Conservation (phyloP, 2,329 filamentous ascomycete genomes). For the Pyrenophora teres region DNA sequence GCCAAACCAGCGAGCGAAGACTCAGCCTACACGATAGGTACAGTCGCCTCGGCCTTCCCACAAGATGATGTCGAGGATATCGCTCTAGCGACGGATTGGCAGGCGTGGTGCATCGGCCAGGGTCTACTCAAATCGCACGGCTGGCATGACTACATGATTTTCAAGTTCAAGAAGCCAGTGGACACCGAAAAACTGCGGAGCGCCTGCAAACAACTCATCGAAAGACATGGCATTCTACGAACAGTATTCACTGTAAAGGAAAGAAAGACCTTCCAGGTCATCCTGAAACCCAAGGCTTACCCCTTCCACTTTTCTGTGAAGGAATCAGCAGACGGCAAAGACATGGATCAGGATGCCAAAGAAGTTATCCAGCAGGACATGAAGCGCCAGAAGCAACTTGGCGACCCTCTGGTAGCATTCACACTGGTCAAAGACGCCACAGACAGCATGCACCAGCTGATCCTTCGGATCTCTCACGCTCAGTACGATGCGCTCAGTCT, state of each 20-base stretch:
- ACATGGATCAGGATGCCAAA: not conserved
- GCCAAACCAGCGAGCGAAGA: not conserved
- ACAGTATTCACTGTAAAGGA: conserved; percentile 1
- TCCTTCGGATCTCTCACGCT: conserved; percentile 5
- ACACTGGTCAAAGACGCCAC: not conserved
- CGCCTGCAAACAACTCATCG: conserved; percentile 1
- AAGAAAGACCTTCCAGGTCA: conserved; percentile 4
- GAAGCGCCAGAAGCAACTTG: conserved; percentile 1
- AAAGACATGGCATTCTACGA: not conserved
- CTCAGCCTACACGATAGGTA: not conserved
- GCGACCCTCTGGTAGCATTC: not conserved
- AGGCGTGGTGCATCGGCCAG: conserved; percentile 5
- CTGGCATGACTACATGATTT: conserved; percentile 11
- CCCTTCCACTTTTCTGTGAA: conserved; percentile 1
- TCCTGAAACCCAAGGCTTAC: not conserved
- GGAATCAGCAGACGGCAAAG: not conserved
- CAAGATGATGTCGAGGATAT: conserved; percentile 1
- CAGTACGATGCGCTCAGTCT: conserved; percentile 7
- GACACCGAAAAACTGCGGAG: not conserved
- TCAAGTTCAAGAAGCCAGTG: conserved; percentile 1
- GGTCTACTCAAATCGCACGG: conserved; percentile 7
- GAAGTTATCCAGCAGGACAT: not conserved
- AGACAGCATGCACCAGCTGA: not conserved
- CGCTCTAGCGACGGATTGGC: conserved; percentile 5
- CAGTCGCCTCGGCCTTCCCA: not conserved